Evolutionary conservation across 306 rosid genomes (phyloP).

Genomic region (Carpinus fangiana): DNA sequence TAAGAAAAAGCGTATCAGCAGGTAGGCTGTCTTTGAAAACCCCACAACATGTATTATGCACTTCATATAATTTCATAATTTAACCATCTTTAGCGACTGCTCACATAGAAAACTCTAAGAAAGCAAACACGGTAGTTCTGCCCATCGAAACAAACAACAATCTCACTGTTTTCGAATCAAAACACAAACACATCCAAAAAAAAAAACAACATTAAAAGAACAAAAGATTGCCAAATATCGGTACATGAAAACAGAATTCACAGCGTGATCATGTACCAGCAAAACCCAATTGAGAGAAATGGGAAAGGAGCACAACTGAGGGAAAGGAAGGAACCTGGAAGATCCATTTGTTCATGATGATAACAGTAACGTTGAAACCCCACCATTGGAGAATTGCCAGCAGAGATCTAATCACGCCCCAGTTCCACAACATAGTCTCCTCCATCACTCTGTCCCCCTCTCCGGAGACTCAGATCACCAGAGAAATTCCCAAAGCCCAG

Average conservation of each 20-base stretch:
- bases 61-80: neutral
- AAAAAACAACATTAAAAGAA: neutral
- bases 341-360: constrained; percentile 98
- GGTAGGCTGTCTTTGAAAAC: neutral
- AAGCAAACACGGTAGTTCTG: neutral
- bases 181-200: neutral
- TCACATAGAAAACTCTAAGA: neutral
- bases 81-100: neutral
- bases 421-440: constrained; percentile 61
- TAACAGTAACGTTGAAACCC: constrained; percentile 88
- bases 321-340: constrained; percentile 65
- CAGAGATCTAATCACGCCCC: constrained; percentile 81
- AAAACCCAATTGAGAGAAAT: neutral
- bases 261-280: neutral
- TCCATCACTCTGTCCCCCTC: constrained; percentile 46
- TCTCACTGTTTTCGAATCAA: neutral
- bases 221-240: neutral
- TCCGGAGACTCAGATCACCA: constrained; percentile 35
- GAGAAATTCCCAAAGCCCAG: constrained; percentile 5
- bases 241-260: neutral
- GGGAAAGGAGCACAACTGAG: neutral
- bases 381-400: constrained; percentile 94
- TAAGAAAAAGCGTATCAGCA: neutral
- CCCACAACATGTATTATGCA: neutral
- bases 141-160: neutral